Percentiles rank a stretch among this genome's conserved stretches.
Conservation (phyloP, 169 alveolate species). For the Cyclospora cayetanensis region DNA sequence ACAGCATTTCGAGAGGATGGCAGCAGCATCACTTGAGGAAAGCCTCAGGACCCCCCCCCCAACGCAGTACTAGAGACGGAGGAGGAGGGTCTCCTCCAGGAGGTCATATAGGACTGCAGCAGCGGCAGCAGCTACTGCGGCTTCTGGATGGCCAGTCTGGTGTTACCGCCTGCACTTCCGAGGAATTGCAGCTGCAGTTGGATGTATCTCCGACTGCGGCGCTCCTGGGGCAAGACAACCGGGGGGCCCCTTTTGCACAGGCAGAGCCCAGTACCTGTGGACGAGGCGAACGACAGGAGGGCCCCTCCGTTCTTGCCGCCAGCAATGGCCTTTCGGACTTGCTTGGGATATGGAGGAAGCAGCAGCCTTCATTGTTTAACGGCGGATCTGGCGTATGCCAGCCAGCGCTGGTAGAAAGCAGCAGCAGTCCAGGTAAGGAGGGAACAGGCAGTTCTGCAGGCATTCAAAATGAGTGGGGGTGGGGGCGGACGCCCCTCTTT, state of each 20-base stretch:
- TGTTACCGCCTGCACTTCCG: neutral
- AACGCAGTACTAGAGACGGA: neutral
- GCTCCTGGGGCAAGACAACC: neutral
- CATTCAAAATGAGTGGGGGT: slow-evolving; percentile 24
- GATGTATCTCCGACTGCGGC: neutral
- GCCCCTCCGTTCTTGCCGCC: neutral
- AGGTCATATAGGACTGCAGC: slow-evolving; percentile 16
- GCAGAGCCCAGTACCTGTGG: neutral
- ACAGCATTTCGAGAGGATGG: slow-evolving; percentile 27
- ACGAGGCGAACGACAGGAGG: neutral
- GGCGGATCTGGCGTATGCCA: neutral
- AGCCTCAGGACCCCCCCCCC: slow-evolving; percentile 24
- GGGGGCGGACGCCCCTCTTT: slow-evolving; percentile 48
- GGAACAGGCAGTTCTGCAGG: neutral
- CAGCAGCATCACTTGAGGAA: neutral
- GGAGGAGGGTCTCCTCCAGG: neutral
- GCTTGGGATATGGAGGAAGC: slow-evolving; percentile 29
- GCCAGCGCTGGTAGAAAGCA: neutral
- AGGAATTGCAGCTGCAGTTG: no score
- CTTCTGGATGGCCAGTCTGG: slow-evolving; percentile 6
- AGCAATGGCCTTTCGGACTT: neutral
- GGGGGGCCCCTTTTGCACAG: neutral
- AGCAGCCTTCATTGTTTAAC: neutral
- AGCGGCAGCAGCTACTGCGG: slow-evolving; percentile 45
- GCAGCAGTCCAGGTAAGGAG: slow-evolving; percentile 35